Evolutionary conservation across 2,329 filamentous ascomycete genomes (phyloP).

Genomic region (Epichloe glyceriae): DNA sequence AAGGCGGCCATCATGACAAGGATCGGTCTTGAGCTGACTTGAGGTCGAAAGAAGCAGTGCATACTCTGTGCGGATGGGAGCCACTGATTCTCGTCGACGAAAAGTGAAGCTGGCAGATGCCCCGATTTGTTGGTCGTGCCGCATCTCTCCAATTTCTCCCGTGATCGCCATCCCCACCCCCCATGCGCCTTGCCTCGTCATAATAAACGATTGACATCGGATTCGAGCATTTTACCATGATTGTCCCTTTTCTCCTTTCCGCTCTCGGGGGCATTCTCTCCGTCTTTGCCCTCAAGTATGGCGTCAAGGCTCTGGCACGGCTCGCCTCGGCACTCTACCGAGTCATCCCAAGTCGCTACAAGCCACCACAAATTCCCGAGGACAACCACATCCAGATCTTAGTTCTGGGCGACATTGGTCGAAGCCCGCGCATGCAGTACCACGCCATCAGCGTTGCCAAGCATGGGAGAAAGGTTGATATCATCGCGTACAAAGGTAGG

Average conservation of each 20-base stretch:
- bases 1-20: no score
- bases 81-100: no score
- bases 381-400: conserved; percentile 58
- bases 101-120: no score
- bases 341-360: conserved; percentile 23
- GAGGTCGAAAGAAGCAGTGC: no score
- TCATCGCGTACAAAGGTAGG: conserved; percentile 77
- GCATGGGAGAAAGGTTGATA: conserved; percentile 64
- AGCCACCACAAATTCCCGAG: conserved; percentile 19
- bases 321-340: conserved; percentile 11
- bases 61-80: no score
- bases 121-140: no score
- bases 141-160: no score
- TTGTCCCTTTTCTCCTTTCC: conserved; percentile 20
- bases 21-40: no score
- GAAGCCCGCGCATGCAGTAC: conserved; percentile 96
- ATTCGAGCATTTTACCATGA: conserved; percentile 1
- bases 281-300: conserved; percentile 18
- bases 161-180: no score
- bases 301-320: conserved; percentile 11
- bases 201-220: background rate
- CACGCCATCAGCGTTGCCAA: conserved; percentile 86
- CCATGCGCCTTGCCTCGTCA: no score
- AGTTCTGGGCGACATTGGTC: conserved; percentile 87
- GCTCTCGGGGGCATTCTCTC: conserved; percentile 21